Percentiles rank a stretch among this genome's conserved stretches.
phyloP scores from a whole-genome alignment of 129 eudicot species.

The Gnaphalium uliginosum region DNA sequence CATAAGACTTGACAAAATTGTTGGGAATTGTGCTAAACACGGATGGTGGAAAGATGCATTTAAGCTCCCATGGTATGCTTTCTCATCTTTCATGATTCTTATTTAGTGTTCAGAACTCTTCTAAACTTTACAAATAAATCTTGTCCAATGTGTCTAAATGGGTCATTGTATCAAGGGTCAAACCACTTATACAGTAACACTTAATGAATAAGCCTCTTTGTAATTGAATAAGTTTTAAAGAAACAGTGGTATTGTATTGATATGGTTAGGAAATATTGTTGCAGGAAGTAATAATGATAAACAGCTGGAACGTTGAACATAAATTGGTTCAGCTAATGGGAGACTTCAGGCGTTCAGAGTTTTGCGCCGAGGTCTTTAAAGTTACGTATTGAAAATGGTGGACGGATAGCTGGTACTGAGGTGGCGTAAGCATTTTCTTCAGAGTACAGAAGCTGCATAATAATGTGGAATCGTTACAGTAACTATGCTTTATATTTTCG shows the following conservation, averaged over 20 bases:
- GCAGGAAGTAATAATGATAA: constrained; percentile 32
- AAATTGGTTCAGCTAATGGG: constrained; percentile 5
- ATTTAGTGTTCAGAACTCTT: neutral
- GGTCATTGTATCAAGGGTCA: neutral
- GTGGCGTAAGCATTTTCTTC: constrained; percentile 21
- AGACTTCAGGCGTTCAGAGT: constrained; percentile 5
- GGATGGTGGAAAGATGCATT: constrained; percentile 99
- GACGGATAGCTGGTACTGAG: constrained; percentile 7
- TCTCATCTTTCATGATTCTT: neutral
- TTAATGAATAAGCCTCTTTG: neutral
- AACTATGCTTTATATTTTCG: constrained; percentile 18
- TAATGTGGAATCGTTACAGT: constrained; percentile 16
- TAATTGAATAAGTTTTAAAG: neutral
- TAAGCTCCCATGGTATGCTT: constrained; percentile 86
- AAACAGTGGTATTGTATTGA: constrained; percentile 8
- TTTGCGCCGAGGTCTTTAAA: constrained; percentile 6
- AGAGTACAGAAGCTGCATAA: constrained; percentile 20
- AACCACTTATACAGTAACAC: neutral
- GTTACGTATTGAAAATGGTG: neutral
- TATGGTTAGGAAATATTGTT: constrained; percentile 2
- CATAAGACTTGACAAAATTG: constrained; percentile 66
- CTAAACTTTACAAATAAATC: neutral
- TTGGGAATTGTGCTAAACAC: constrained; percentile 64
- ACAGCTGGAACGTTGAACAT: constrained; percentile 20
- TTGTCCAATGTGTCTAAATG: neutral